Conservation (phyloP, 768 basidiomycete genomes). For the Auriscalpium microsporum region DNA sequence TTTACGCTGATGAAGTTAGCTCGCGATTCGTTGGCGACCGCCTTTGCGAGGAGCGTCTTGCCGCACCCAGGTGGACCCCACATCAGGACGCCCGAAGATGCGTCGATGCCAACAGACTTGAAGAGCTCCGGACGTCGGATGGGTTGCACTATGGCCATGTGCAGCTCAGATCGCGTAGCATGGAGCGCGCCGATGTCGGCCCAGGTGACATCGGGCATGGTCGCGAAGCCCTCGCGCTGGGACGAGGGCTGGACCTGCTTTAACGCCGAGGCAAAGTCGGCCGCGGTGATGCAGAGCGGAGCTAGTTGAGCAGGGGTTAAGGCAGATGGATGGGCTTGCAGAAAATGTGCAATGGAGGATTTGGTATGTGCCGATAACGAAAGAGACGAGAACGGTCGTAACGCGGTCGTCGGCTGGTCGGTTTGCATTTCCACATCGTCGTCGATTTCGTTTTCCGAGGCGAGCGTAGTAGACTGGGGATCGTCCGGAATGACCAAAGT, state of each 20-base stretch:
- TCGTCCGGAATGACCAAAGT: slow-evolving; percentile 46
- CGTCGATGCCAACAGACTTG: slow-evolving; percentile 78
- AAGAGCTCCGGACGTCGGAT: slow-evolving; percentile 88
- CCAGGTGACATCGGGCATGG: slow-evolving; percentile 94
- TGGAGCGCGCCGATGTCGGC: slow-evolving; percentile 90
- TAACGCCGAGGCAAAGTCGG: slow-evolving; percentile 79
- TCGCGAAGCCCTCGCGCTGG: slow-evolving; percentile 96
- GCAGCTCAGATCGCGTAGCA: slow-evolving; percentile 78
- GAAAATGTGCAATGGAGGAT: slow-evolving; percentile 80
- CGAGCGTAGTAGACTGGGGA: slow-evolving; percentile 15
- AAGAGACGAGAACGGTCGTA: slow-evolving; percentile 1
- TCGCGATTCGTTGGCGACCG: slow-evolving; percentile 90
- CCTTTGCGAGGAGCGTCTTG: slow-evolving; percentile 95
- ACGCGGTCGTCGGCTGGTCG: slow-evolving; percentile 18
- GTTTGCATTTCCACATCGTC: slow-evolving; percentile 30
- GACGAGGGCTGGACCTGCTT: slow-evolving; percentile 90
- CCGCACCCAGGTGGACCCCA: slow-evolving; percentile 99
- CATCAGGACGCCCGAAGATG: slow-evolving; percentile 88
- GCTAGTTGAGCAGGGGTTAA: slow-evolving; percentile 71
- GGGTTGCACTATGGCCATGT: slow-evolving; percentile 97
- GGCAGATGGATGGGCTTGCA: slow-evolving; percentile 77
- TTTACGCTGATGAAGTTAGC: slow-evolving; percentile 99
- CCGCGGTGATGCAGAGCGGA: slow-evolving; percentile 70
- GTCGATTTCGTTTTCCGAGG: slow-evolving; percentile 3
- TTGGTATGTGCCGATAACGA: slow-evolving; percentile 13